These are phyloP conservation scores for Galerina sulciceps DNA, from an alignment of 768 basidiomycete genomes.

Conservation along the genomic window DNA sequence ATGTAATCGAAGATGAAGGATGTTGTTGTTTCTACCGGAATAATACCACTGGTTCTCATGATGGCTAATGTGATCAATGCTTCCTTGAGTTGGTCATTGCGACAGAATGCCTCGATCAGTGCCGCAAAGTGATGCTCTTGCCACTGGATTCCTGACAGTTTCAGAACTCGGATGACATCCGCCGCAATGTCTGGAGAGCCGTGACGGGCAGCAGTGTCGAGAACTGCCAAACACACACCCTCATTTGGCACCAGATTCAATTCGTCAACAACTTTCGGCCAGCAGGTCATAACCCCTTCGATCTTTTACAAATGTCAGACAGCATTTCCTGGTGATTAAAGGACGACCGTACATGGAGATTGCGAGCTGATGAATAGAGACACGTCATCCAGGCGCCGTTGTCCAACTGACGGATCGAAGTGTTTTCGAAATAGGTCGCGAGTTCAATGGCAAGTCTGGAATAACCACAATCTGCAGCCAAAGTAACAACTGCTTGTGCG, in stretches of 20 bases:
- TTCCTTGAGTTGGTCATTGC: constrained; percentile 57
- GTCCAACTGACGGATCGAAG: constrained; percentile 56
- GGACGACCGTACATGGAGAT: constrained; percentile 56
- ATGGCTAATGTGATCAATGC: constrained; percentile 62
- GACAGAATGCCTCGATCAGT: constrained; percentile 74
- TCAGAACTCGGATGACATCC: constrained; percentile 64
- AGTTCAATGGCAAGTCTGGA: constrained; percentile 77
- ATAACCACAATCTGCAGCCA: constrained; percentile 56
- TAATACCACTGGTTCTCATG: constrained; percentile 60
- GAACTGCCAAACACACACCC: constrained; percentile 69
- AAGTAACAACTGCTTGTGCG: constrained; percentile 53
- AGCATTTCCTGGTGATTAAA: background rate
- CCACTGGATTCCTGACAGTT: constrained; percentile 48
- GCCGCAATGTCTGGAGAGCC: constrained; percentile 74
- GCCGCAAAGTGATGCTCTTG: constrained; percentile 80
- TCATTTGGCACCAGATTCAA: constrained; percentile 69
- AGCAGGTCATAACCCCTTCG: constrained; percentile 67
- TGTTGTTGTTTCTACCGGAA: constrained; percentile 54
- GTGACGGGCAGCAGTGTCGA: constrained; percentile 74
- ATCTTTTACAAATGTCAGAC: constrained; percentile 43
- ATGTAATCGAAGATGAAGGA: constrained; percentile 57
- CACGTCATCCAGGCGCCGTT: constrained; percentile 66
- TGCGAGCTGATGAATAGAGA: constrained; percentile 65
- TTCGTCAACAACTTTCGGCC: constrained; percentile 60
- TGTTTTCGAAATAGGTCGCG: constrained; percentile 60